Conservation (phyloP, 140 eudicot genomes). For the Erigeron philadelphicus region DNA sequence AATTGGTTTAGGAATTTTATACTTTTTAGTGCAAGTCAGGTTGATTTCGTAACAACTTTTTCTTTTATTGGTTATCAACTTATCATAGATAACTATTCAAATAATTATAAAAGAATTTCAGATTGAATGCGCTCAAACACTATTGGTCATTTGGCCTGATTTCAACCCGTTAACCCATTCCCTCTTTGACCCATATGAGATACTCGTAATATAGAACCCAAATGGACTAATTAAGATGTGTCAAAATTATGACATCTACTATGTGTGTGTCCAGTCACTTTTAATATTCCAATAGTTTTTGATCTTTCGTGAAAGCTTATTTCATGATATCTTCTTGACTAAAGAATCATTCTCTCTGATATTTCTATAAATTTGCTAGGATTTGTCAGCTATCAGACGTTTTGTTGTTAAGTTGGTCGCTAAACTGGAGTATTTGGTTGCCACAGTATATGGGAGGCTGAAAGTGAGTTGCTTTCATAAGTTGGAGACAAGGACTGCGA, state of each 20-base stretch:
- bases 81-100: background rate
- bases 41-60: background rate
- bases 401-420: background rate
- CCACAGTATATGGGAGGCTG: slow-evolving; percentile 3
- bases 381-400: background rate
- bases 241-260: background rate
- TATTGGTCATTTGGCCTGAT: background rate
- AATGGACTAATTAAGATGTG: background rate
- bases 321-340: background rate
- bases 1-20: background rate
- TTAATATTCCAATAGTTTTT: background rate
- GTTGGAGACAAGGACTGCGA: slow-evolving; percentile 12
- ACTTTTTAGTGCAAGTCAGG: background rate
- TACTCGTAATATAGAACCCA: background rate
- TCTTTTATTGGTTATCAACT: background rate
- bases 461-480: slow-evolving; percentile 7
- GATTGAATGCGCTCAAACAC: background rate
- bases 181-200: background rate
- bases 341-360: background rate
- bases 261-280: background rate
- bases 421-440: slow-evolving; percentile 6
- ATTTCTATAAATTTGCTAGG: background rate
- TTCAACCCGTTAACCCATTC: background rate
- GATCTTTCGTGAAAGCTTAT: background rate
- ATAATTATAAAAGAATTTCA: background rate